phyloP scores from a whole-genome alignment of 768 basidiomycete species.

The Termitomyces sp. region DNA sequence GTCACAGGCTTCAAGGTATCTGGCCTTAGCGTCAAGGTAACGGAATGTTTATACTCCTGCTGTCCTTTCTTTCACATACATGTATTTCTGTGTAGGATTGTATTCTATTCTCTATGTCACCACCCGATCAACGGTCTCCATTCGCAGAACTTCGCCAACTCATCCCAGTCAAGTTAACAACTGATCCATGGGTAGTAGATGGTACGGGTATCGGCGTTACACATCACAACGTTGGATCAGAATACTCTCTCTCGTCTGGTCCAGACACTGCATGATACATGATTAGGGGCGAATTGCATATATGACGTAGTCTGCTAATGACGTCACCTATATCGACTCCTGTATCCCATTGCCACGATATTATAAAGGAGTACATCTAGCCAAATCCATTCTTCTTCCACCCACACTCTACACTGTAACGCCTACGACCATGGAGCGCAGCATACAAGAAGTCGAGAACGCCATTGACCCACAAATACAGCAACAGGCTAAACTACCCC shows the following conservation, averaged over 20 bases:
- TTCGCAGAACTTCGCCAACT: slow-evolving; percentile 59
- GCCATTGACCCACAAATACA: slow-evolving; percentile 4
- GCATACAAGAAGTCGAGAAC: background rate
- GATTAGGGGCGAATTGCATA: background rate
- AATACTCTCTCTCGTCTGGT: slow-evolving; percentile 11
- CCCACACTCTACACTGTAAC: background rate
- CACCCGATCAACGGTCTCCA: slow-evolving; percentile 51
- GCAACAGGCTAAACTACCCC: slow-evolving; percentile 18
- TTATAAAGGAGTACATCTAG: background rate
- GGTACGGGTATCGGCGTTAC: slow-evolving; percentile 27
- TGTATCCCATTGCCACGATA: background rate
- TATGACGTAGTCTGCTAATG: slow-evolving; percentile 2
- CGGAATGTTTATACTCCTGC: slow-evolving; percentile 4
- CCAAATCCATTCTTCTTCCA: background rate
- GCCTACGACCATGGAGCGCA: background rate
- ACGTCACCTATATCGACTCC: slow-evolving; percentile 5
- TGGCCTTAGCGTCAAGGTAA: slow-evolving; percentile 62
- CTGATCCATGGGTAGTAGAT: slow-evolving; percentile 53
- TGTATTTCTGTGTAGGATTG: slow-evolving; percentile 46
- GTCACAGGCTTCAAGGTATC: slow-evolving; percentile 64
- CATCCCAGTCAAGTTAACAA: slow-evolving; percentile 63
- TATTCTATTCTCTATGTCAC: slow-evolving; percentile 56
- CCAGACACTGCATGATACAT: slow-evolving; percentile 2
- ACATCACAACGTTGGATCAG: background rate
- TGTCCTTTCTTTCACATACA: background rate